Conservation (phyloP, 441 rosid genomes). For the Rhodomyrtus psidioides region DNA sequence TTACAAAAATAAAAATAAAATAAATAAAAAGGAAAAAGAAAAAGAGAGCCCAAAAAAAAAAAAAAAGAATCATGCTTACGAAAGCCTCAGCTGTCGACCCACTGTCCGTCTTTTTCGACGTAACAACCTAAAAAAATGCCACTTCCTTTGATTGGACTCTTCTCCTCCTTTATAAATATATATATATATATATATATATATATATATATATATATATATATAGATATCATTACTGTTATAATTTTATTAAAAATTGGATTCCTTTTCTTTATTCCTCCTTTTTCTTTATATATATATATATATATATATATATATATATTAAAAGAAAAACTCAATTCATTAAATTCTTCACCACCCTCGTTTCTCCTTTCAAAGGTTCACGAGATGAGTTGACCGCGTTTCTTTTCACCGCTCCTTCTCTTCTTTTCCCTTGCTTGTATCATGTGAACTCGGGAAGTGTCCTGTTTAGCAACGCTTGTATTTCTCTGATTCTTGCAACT, state of each 20-base stretch:
- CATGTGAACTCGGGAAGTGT: neutral
- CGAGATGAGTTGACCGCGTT: neutral
- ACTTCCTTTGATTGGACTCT: neutral
- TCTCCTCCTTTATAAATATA: no score
- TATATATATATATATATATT: no score
- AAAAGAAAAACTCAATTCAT: neutral
- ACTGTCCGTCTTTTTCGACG: neutral
- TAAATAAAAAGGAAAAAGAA: neutral
- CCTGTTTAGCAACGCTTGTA: no score
- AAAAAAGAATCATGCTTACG: neutral
- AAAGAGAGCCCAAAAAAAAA: neutral
- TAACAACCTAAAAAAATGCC: neutral
- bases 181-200: no score
- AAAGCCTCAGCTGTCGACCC: neutral
- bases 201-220: no score
- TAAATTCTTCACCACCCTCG: neutral
- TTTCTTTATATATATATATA: neutral
- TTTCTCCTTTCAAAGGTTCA: neutral
- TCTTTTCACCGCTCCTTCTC: neutral
- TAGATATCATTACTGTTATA: fast-evolving
- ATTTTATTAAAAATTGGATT: neutral
- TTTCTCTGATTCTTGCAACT: no score
- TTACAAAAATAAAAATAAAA: neutral
- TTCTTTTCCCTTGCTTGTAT: neutral
- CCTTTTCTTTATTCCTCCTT: neutral